These are phyloP conservation scores for Cucumis cinereus DNA, from an alignment of 306 rosid species.

Conservation along the genomic window DNA sequence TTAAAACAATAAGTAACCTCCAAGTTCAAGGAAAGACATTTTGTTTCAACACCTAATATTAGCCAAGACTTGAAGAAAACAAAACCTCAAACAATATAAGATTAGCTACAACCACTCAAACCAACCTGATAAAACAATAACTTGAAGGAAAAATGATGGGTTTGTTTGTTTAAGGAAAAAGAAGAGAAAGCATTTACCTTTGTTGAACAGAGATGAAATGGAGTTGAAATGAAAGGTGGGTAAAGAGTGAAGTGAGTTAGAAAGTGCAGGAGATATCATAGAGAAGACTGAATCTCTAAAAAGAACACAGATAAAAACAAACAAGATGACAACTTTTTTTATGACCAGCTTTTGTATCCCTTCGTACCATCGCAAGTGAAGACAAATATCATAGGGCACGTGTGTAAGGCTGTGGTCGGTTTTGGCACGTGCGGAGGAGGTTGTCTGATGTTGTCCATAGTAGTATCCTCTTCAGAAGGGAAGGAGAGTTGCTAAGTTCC, in stretches of 20 bases:
- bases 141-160: conserved; percentile 13
- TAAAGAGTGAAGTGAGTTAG: no score
- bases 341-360: neutral
- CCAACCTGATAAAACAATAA: conserved; percentile 21
- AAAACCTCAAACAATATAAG: neutral
- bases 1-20: conserved; percentile 25
- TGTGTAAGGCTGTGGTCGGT: neutral
- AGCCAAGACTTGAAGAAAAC: neutral
- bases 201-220: neutral
- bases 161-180: conserved; percentile 5
- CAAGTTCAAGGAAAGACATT: conserved; percentile 15
- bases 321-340: neutral
- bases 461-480: neutral
- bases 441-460: neutral
- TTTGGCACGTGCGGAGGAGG: neutral
- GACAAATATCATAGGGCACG: neutral
- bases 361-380: neutral
- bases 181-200: neutral
- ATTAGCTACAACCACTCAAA: conserved; percentile 37
- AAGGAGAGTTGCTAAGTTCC: neutral
- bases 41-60: conserved; percentile 32
- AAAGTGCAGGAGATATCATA: no score
- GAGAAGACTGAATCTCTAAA: conserved; percentile 12
- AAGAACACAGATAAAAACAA: neutral
- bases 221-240: neutral